Percentiles rank a stretch among this genome's conserved stretches.
These are phyloP conservation scores for Euphorbia celastroides DNA, from an alignment of 441 rosid genomes.

Conservation along the genomic window DNA sequence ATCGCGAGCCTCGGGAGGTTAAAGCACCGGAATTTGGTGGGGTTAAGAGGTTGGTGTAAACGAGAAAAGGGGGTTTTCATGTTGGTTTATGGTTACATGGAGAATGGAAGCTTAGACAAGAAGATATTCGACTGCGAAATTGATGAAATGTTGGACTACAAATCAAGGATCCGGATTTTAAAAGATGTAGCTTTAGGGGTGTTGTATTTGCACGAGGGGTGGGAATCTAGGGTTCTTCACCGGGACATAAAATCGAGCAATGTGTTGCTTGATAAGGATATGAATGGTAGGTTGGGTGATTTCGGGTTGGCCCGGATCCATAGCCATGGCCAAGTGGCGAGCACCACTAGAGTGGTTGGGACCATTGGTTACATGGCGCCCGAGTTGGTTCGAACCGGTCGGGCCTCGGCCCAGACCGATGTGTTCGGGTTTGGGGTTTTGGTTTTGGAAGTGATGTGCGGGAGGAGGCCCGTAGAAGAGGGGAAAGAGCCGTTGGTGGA, in stretches of 20 bases:
- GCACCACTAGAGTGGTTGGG: constrained; percentile 66
- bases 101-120: constrained; percentile 65
- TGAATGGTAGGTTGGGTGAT: constrained; percentile 66
- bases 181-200: constrained; percentile 64
- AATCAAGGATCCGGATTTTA: constrained; percentile 47
- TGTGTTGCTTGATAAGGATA: constrained; percentile 65
- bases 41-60: constrained; percentile 80
- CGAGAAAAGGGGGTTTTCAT: constrained; percentile 57
- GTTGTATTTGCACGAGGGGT: constrained; percentile 69
- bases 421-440: constrained; percentile 60
- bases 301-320: constrained; percentile 72
- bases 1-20: constrained; percentile 64
- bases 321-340: constrained; percentile 41
- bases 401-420: constrained; percentile 57
- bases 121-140: constrained; percentile 40
- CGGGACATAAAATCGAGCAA: constrained; percentile 80
- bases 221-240: constrained; percentile 67
- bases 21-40: constrained; percentile 60
- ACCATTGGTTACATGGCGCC: constrained; percentile 78
- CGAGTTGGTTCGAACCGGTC: constrained; percentile 53
- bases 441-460: constrained; percentile 68
- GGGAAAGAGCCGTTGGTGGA: constrained; percentile 53
- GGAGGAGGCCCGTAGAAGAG: constrained; percentile 65
- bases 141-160: constrained; percentile 28
- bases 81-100: constrained; percentile 75